Evolutionary conservation across 306 rosid genomes (phyloP).

Genomic region (Carpinus viminea): DNA sequence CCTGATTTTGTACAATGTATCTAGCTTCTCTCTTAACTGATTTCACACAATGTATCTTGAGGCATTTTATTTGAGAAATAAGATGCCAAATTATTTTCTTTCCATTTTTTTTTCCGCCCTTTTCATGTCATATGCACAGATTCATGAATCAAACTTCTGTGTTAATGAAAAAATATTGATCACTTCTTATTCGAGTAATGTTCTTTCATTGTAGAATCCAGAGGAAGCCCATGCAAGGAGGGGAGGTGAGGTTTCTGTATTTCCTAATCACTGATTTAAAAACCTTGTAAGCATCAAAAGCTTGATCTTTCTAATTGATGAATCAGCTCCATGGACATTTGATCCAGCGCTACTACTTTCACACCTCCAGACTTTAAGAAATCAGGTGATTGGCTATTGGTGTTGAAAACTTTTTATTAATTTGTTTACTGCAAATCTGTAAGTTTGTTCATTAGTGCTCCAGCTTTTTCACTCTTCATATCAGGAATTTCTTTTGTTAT

Average conservation of each 20-base stretch:
- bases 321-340: slow-evolving; percentile 98
- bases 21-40: not conserved
- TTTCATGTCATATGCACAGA: not conserved
- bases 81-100: not conserved
- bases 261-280: slow-evolving; percentile 24
- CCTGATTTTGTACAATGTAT: not conserved
- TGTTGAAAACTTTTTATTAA: slow-evolving; percentile 21
- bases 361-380: slow-evolving; percentile 71
- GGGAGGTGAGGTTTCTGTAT: slow-evolving; percentile 75
- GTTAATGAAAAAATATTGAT: slow-evolving; percentile 20
- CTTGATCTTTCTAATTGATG: slow-evolving; percentile 46
- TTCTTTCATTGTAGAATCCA: slow-evolving; percentile 66
- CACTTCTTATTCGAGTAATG: slow-evolving; percentile 27
- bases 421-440: slow-evolving; percentile 7
- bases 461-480: not conserved
- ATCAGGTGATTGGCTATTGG: slow-evolving; percentile 49
- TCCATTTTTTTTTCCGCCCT: not conserved
- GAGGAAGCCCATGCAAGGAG: slow-evolving; percentile 95
- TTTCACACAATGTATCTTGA: not conserved
- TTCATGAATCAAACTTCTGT: slow-evolving; percentile 2
- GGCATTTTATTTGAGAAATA: not conserved
- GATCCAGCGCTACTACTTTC: slow-evolving; percentile 60
- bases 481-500: not conserved
- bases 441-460: not conserved
- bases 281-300: slow-evolving; percentile 28